Base-by-base conservation (phyloP, 305 asterid species). In the Solanum hybrid region DNA sequence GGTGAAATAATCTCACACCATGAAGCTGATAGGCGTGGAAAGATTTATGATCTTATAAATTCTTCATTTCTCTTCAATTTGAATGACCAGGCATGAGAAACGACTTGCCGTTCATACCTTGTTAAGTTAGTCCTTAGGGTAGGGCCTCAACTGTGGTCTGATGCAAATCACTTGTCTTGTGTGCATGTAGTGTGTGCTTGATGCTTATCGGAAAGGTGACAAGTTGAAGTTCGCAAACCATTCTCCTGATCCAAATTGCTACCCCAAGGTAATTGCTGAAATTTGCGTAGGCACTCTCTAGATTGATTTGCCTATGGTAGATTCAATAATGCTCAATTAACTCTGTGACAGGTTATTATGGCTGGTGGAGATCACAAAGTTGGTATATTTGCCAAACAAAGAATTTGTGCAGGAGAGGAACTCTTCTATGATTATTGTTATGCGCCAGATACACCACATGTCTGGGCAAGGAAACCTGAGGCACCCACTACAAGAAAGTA, bases 1-100 rank as follows among this genome's bases (percentile, higher is more conserved):
- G 99, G 99, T 76, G 99, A 98, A 94, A 91, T 97, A 57, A 96
- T 98, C 92, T 96, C 99, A 28, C 99, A 98, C 89, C 97, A 95
- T 33, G 99, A 98, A 93, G 99, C 99, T 91, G 99, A 97, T 93
- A 97, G 96, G 95, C 99, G 99, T 76, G 99, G 99, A 86, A 97
- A 97, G 95, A 96, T 97, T 87, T 98, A 98, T 89, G 99, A 98
- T 88, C 97, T 96, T 57, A 98, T 93, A 90, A 96, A 96, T 90
- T 97, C 98, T 33, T 98, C 99, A 3, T 98, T 97, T 93, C 98
- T 98, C 67, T 98, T 97, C 90, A 96, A 98, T 93, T 93, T 98
- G 51, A 96, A 96, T 91, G 98, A 98, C 89, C 98, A 97, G 99
- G 99, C 92, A 94, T 22, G 94, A 80, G 86, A 77, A 76, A 34